Percentiles rank a stretch among this genome's conserved stretches.
These are phyloP conservation scores for Rhodosporidiobolus sp. DNA, from an alignment of 768 basidiomycete genomes.

Conservation along the genomic window DNA sequence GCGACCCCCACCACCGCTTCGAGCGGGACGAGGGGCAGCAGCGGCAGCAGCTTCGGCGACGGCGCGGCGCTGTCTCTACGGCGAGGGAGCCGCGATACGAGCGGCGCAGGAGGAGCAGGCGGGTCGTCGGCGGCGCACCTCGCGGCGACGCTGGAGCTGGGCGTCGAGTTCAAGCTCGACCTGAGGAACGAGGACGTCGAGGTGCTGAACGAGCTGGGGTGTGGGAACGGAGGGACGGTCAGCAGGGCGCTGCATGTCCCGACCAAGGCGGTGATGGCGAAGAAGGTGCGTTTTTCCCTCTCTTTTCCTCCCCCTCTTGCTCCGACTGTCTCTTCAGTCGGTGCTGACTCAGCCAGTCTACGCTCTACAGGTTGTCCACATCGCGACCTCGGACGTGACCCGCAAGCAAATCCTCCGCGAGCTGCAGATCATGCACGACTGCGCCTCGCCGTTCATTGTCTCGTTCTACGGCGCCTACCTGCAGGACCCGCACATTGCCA, in stretches of 20 bases:
- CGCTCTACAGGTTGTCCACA: slow-evolving; percentile 73
- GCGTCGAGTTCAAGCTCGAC: slow-evolving; percentile 72
- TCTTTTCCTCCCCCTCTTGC: neutral
- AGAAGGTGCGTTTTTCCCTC: slow-evolving; percentile 67
- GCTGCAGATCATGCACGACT: slow-evolving; percentile 96
- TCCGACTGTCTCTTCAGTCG: too few relatives aligned
- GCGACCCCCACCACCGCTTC: neutral
- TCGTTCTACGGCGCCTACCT: slow-evolving; percentile 97
- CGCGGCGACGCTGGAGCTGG: slow-evolving; percentile 70
- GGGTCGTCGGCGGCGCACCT: neutral
- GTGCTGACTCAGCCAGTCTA: neutral
- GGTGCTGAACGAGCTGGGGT: slow-evolving; percentile 84
- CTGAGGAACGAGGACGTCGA: slow-evolving; percentile 84
- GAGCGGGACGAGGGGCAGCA: too few relatives aligned
- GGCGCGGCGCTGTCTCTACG: too few relatives aligned
- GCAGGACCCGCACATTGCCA: slow-evolving; percentile 95
- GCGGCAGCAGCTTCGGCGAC: too few relatives aligned
- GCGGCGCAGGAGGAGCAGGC: neutral
- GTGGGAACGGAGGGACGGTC: slow-evolving; percentile 96
- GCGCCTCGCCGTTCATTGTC: slow-evolving; percentile 65
- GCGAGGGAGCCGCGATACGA: neutral
- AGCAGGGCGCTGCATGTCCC: slow-evolving; percentile 91
- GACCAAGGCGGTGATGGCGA: slow-evolving; percentile 90
- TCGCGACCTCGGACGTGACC: slow-evolving; percentile 92
- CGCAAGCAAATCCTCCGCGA: slow-evolving; percentile 97